These are phyloP conservation scores for Bauhinia variegata DNA, from an alignment of 306 rosid species.

Conservation along the genomic window DNA sequence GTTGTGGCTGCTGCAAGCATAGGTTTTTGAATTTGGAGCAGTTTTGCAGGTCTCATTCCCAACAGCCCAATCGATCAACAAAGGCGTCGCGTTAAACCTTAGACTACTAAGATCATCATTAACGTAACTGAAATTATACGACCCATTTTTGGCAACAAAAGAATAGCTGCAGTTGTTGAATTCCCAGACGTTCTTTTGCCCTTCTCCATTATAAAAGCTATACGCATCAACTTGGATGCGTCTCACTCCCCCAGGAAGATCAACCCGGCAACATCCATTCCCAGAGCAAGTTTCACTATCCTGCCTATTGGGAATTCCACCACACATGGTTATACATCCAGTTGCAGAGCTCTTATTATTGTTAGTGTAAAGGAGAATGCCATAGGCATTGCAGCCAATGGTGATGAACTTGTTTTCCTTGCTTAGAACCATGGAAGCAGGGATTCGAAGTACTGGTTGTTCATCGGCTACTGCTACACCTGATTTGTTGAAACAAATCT, in stretches of 20 bases:
- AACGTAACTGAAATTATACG: no score
- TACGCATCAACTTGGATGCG: accelerated
- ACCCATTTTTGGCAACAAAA: no score
- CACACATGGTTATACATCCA: slow-evolving; percentile 21
- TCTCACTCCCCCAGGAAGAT: slow-evolving; percentile 7
- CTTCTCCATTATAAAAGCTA: background rate
- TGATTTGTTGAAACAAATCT: background rate
- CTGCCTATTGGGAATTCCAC: background rate
- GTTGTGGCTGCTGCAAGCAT: no score
- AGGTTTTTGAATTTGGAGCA: no score
- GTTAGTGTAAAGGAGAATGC: accelerated
- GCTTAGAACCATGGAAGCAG: slow-evolving; percentile 22
- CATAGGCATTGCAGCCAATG: slow-evolving; percentile 38
- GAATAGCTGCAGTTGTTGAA: no score
- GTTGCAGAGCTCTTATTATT: background rate
- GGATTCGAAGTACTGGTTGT: accelerated
- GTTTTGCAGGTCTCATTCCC: no score
- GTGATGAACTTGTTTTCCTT: slow-evolving; percentile 29
- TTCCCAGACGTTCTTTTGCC: background rate
- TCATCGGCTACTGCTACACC: background rate
- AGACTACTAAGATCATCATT: no score
- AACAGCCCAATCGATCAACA: no score
- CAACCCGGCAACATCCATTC: slow-evolving; percentile 35
- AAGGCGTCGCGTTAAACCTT: no score
- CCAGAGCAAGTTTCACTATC: slow-evolving; percentile 22